A percentile compares a stretch with the other conserved stretches of the same genome.
phyloP scores from a whole-genome alignment of 768 basidiomycete species.

The Dacryopinax spathularia region DNA sequence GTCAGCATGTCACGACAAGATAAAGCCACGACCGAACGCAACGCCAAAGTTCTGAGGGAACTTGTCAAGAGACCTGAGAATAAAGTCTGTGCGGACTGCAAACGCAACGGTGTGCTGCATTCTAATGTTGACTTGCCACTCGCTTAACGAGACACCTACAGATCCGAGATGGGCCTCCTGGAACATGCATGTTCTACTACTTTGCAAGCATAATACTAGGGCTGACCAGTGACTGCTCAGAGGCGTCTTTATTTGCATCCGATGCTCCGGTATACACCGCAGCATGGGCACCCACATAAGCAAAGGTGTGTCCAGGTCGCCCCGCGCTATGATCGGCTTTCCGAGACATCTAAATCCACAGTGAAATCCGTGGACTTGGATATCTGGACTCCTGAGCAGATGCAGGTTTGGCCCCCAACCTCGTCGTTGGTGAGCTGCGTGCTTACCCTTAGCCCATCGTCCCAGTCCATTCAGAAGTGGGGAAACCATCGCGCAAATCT shows the following conservation, averaged over 20 bases:
- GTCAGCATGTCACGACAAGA: conserved; percentile 37
- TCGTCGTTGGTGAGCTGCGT: neutral
- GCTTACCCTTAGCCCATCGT: neutral
- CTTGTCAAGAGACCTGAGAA: conserved; percentile 82
- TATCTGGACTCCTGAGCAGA: conserved; percentile 94
- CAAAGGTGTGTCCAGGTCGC: conserved; percentile 29
- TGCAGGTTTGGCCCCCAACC: conserved; percentile 47
- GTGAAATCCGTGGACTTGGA: conserved; percentile 97
- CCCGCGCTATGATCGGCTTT: neutral
- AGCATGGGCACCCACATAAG: conserved; percentile 98
- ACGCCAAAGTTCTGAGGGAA: conserved; percentile 66
- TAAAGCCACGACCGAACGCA: conserved; percentile 69
- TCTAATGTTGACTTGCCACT: neutral
- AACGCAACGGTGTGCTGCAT: conserved; percentile 63
- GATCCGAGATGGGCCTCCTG: conserved; percentile 98
- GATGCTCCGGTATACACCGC: conserved; percentile 94
- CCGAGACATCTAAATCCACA: conserved; percentile 4
- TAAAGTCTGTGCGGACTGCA: conserved; percentile 92
- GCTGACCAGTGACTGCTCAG: conserved; percentile 26
- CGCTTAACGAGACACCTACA: too few relatives aligned
- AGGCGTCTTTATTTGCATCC: conserved; percentile 88
- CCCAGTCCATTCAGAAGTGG: conserved; percentile 77
- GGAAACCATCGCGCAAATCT: conserved; percentile 83
- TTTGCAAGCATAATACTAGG: neutral
- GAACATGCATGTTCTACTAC: conserved; percentile 54